phyloP scores from a whole-genome alignment of 1,284 basidiomycete species.

The Trichosporon faecale region DNA sequence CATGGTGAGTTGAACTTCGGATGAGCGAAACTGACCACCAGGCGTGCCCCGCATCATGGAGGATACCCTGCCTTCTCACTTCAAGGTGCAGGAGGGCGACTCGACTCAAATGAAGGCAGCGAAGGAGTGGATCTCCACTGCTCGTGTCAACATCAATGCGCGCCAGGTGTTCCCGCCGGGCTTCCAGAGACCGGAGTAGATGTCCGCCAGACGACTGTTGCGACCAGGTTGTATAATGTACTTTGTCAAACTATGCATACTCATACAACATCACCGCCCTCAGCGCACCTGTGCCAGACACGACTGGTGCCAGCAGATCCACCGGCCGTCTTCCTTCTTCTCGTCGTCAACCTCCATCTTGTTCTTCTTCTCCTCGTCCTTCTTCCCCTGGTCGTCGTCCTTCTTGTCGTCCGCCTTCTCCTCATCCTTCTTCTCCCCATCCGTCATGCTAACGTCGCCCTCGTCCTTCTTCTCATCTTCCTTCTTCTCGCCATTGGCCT shows the following conservation, averaged over 20 bases:
- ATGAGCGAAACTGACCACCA: slow-evolving; percentile 38
- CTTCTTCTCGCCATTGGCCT: slow-evolving; percentile 2
- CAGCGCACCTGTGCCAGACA: slow-evolving; percentile 2
- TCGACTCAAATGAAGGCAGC: slow-evolving; percentile 55
- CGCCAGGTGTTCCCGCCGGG: slow-evolving; percentile 63
- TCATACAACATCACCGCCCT: not conserved
- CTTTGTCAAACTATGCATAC: slow-evolving; percentile 2
- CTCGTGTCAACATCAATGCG: slow-evolving; percentile 78
- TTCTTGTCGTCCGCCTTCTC: slow-evolving; percentile 5
- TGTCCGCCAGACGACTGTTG: too few relatives aligned
- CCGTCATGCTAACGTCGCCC: not conserved
- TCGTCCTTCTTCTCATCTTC: not conserved
- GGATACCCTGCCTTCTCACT: slow-evolving; percentile 66
- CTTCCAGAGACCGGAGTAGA: slow-evolving; percentile 8
- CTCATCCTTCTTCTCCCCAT: slow-evolving; percentile 6
- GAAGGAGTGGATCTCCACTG: slow-evolving; percentile 54
- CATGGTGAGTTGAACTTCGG: slow-evolving; percentile 61
- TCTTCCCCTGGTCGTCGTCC: not conserved
- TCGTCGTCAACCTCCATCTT: slow-evolving; percentile 3
- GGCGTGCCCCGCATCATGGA: slow-evolving; percentile 85
- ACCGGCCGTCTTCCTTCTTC: slow-evolving; percentile 16
- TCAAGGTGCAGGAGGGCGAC: slow-evolving; percentile 48
- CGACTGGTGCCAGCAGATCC: slow-evolving; percentile 20
- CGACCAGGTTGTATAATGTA: not conserved
- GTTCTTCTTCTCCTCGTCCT: slow-evolving; percentile 40